Evolutionary conservation across 371 early-diverging fungal genomes (phyloP).

Genomic region (Zancudomyces culisetae): DNA sequence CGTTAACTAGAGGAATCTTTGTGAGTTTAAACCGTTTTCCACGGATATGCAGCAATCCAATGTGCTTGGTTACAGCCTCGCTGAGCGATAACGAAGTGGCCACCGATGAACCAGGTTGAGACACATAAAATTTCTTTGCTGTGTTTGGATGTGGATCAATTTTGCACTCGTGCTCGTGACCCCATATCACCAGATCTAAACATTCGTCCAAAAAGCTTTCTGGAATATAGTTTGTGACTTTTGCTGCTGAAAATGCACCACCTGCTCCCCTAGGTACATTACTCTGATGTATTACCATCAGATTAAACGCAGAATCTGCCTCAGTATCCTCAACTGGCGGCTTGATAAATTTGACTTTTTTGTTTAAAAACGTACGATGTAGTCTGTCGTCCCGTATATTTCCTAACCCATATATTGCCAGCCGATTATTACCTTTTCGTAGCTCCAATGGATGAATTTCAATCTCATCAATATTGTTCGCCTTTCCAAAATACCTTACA

Average conservation of each 20-base stretch:
- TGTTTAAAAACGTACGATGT: conserved; percentile 57
- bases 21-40: conserved; percentile 42
- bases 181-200: conserved; percentile 89
- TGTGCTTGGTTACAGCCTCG: conserved; percentile 52
- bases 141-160: conserved; percentile 54
- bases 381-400: conserved; percentile 90
- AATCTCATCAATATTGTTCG: conserved; percentile 51
- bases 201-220: conserved; percentile 66
- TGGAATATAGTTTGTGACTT: conserved; percentile 83
- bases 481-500: conserved; percentile 91
- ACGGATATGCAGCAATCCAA: conserved; percentile 52
- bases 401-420: conserved; percentile 92
- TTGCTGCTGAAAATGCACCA: no score
- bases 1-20: conserved; percentile 52
- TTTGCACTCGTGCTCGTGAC: conserved; percentile 96
- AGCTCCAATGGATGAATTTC: conserved; percentile 62
- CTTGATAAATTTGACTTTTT: conserved; percentile 53
- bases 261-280: conserved; percentile 59
- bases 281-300: conserved; percentile 84
- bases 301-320: conserved; percentile 41
- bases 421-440: conserved; percentile 48
- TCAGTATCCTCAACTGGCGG: conserved; percentile 37
- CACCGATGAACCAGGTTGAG: conserved; percentile 94
- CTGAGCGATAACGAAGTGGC: conserved; percentile 88
- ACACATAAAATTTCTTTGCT: conserved; percentile 47